Conservation (phyloP, 768 basidiomycete species). For the Mycena alexandri region DNA sequence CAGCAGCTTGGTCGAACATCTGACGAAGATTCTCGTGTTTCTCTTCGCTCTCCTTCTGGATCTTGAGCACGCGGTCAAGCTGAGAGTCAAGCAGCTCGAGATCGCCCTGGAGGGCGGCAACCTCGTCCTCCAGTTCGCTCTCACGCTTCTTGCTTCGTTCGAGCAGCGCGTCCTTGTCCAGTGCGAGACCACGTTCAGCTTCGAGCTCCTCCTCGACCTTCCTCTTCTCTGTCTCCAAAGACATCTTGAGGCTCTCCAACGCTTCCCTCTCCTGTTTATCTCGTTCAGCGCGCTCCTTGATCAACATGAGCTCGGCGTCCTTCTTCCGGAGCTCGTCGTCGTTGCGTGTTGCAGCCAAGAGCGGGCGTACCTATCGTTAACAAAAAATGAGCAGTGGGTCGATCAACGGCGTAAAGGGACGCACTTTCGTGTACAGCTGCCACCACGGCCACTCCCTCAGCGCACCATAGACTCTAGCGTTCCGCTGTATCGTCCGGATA, state of each 20-base stretch:
- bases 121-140: constrained; percentile 87
- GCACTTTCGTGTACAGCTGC: constrained; percentile 94
- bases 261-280: constrained; percentile 86
- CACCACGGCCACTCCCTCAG: constrained; percentile 99
- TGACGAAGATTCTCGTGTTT: constrained; percentile 77
- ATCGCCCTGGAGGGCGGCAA: constrained; percentile 82
- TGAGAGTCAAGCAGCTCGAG: constrained; percentile 89
- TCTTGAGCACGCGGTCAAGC: constrained; percentile 80
- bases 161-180: constrained; percentile 88
- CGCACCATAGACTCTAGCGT: constrained; percentile 91
- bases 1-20: constrained; percentile 87
- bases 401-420: constrained; percentile 16
- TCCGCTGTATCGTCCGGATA: constrained; percentile 92
- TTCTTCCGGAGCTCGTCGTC: constrained; percentile 94
- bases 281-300: constrained; percentile 87
- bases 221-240: constrained; percentile 86
- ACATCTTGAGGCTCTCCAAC: constrained; percentile 84
- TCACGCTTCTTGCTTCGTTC: constrained; percentile 90
- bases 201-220: constrained; percentile 86
- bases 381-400: constrained; percentile 31
- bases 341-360: constrained; percentile 91
- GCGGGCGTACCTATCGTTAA: constrained; percentile 83
- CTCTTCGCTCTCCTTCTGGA: constrained; percentile 85
- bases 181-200: constrained; percentile 80
- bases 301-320: constrained; percentile 83